Evolutionary conservation across 192 early-diverging fungal genomes (phyloP).

Genomic region (Coemansia sp.): DNA sequence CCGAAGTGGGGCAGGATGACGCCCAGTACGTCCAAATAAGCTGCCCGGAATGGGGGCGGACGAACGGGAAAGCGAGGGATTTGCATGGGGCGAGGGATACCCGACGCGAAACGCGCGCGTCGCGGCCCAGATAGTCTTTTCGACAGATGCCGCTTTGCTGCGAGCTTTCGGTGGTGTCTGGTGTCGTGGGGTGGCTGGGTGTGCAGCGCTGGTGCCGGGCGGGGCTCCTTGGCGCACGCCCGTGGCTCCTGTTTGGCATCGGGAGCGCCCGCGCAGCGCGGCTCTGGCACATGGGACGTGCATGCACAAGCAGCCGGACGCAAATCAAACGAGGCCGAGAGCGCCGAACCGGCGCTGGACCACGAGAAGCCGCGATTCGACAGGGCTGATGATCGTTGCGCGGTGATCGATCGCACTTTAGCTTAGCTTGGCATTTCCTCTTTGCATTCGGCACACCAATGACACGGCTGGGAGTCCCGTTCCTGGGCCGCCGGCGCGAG

Average conservation of each 20-base stretch:
- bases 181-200: too few species aligned
- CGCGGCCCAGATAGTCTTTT: too few species aligned
- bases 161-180: too few species aligned
- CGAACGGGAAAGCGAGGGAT: constrained; percentile 8
- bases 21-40: background rate
- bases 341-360: constrained; percentile 15
- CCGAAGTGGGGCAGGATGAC: too few species aligned
- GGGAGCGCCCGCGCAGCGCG: too few species aligned
- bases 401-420: background rate
- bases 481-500: constrained; percentile 20
- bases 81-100: background rate
- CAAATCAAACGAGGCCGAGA: too few species aligned
- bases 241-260: too few species aligned
- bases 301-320: background rate
- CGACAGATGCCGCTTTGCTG: too few species aligned
- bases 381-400: background rate
- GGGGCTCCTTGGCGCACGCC: too few species aligned
- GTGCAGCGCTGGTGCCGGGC: too few species aligned
- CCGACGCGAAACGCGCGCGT: constrained; percentile 6
- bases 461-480: constrained; percentile 24
- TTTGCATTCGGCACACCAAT: background rate
- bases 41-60: constrained; percentile 5
- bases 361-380: background rate
- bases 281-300: too few species aligned
- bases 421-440: background rate